A percentile compares a stretch with the other conserved stretches of the same genome.
These are phyloP conservation scores for Pulveroboletus sp. DNA, from an alignment of 768 basidiomycete species.

Conservation along the genomic window DNA sequence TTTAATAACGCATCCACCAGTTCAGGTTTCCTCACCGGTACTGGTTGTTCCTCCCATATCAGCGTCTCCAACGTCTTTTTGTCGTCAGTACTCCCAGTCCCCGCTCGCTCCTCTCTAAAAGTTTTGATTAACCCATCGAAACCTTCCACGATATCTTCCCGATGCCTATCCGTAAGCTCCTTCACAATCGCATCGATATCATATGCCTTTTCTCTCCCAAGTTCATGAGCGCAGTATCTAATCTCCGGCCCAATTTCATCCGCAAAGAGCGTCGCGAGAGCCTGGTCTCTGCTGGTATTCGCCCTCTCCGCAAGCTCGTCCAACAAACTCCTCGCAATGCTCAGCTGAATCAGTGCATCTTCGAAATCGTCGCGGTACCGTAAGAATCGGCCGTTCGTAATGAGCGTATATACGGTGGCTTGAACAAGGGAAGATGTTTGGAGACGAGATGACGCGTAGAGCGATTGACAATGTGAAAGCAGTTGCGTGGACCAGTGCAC, in stretches of 20 bases:
- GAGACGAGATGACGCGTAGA: conserved; percentile 50
- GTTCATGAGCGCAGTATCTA: conserved; percentile 85
- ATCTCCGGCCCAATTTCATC: conserved; percentile 92
- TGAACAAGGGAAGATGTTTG: conserved; percentile 61
- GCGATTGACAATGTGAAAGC: conserved; percentile 64
- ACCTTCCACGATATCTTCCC: conserved; percentile 57
- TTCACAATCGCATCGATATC: conserved; percentile 72
- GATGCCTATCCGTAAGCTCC: conserved; percentile 54
- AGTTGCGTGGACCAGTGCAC: conserved; percentile 75
- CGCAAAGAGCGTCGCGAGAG: conserved; percentile 74
- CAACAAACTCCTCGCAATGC: conserved; percentile 72
- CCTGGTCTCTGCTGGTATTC: conserved; percentile 77
- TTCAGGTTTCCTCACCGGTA: conserved; percentile 88
- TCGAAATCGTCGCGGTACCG: conserved; percentile 74
- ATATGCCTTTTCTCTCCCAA: conserved; percentile 74
- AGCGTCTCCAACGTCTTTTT: conserved; percentile 57
- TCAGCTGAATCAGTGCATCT: conserved; percentile 67
- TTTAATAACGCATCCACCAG: conserved; percentile 81
- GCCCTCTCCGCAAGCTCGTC: conserved; percentile 61
- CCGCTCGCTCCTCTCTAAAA: conserved; percentile 42
- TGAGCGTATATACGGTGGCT: conserved; percentile 70
- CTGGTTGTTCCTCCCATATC: conserved; percentile 74
- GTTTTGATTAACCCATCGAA: conserved; percentile 51
- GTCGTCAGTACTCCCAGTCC: conserved; percentile 33
- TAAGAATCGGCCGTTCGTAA: conserved; percentile 78